Percentiles rank a stretch among this genome's conserved stretches.
These are phyloP conservation scores for Testicularia cyperi DNA, from an alignment of 1,284 basidiomycete genomes.

Conservation along the genomic window DNA sequence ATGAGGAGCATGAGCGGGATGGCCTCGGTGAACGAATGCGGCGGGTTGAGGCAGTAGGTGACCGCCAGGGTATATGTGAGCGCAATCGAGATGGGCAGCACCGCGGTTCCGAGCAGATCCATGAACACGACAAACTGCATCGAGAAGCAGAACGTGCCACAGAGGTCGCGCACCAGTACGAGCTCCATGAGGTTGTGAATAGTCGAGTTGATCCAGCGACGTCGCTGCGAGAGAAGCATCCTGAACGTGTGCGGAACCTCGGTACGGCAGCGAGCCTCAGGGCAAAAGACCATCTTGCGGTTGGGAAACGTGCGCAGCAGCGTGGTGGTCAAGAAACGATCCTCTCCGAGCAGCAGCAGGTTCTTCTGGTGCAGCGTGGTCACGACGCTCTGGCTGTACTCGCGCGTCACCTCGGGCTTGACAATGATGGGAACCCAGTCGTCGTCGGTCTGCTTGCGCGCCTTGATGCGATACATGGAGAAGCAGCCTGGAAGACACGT, in stretches of 20 bases:
- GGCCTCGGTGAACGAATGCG: slow-evolving; percentile 81
- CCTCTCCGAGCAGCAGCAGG: slow-evolving; percentile 90
- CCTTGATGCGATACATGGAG: slow-evolving; percentile 98
- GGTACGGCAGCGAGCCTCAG: slow-evolving; percentile 91
- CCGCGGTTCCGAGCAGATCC: slow-evolving; percentile 94
- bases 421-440: slow-evolving; percentile 98
- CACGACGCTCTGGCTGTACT: slow-evolving; percentile 92
- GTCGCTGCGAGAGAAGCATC: slow-evolving; percentile 89
- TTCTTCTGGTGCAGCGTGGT: slow-evolving; percentile 98
- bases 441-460: slow-evolving; percentile 74
- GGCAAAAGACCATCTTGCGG: slow-evolving; percentile 98
- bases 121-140: slow-evolving; percentile 89
- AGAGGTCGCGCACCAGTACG: slow-evolving; percentile 91
- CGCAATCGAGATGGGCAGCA: slow-evolving; percentile 88
- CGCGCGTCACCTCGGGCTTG: slow-evolving; percentile 94
- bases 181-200: slow-evolving; percentile 99
- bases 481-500: slow-evolving; percentile 98
- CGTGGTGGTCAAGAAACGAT: slow-evolving; percentile 79
- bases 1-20: slow-evolving; percentile 89
- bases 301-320: slow-evolving; percentile 83
- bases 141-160: slow-evolving; percentile 67
- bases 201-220: slow-evolving; percentile 99
- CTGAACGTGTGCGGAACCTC: slow-evolving; percentile 93
- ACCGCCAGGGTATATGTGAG: slow-evolving; percentile 87
- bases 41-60: slow-evolving; percentile 75